phyloP scores from a whole-genome alignment of 306 rosid species.

The Cicer chorassanicum region DNA sequence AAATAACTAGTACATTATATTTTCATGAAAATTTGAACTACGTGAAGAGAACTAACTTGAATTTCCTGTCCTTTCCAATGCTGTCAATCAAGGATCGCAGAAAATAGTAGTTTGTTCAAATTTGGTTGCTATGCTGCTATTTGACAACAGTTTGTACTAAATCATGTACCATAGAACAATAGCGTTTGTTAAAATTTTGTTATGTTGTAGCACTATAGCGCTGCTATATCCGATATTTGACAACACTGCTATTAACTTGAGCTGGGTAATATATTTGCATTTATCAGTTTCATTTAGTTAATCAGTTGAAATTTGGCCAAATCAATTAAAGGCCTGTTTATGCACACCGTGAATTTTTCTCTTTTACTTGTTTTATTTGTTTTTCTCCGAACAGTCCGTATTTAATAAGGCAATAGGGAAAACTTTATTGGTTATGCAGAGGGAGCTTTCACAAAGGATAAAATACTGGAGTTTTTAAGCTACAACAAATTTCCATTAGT shows the following conservation, averaged over 20 bases:
- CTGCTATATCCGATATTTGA: no score
- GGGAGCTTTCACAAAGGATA: conserved; percentile 62
- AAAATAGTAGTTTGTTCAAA: no score
- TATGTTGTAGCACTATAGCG: no score
- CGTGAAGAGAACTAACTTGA: conserved; percentile 10
- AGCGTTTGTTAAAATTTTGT: no score
- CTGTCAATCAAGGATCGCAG: no score
- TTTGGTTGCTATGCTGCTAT: no score
- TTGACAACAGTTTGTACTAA: no score
- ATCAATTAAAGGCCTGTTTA: conserved; percentile 6
- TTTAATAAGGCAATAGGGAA: conserved; percentile 35
- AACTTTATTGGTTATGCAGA: conserved; percentile 59
- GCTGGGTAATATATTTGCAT: background rate
- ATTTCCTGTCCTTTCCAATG: background rate
- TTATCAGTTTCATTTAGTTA: background rate
- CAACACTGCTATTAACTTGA: conserved; percentile 1
- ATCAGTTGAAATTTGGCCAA: conserved; percentile 31
- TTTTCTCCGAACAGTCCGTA: conserved; percentile 8
- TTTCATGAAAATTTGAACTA: conserved; percentile 6
- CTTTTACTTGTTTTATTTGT: conserved; percentile 33
- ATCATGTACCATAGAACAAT: no score
- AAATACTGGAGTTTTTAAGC: conserved; percentile 73
- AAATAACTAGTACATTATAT: conserved; percentile 22
- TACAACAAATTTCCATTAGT: conserved; percentile 85
- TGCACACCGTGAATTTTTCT: conserved; percentile 14